Evolutionary conservation across 495 filamentous ascomycete genomes (phyloP).

Genomic region (Tuber indicum): DNA sequence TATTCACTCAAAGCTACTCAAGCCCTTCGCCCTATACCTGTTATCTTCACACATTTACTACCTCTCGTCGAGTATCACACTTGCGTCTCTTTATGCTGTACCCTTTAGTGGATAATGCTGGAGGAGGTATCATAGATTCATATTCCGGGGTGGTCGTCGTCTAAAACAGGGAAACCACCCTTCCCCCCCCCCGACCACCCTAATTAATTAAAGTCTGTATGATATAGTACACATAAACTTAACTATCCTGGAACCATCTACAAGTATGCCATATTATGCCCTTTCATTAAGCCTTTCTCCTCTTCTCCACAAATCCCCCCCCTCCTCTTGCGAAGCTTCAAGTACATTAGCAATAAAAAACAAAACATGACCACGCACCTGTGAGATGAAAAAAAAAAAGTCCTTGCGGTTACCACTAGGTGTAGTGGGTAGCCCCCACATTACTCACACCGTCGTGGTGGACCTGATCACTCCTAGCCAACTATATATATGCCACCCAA

Average conservation of each 20-base stretch:
- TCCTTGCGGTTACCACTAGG: not conserved
- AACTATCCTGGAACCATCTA: not conserved
- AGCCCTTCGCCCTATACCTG: not conserved
- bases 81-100: not conserved
- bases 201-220: not conserved
- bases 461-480: not conserved
- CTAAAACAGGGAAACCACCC: not conserved
- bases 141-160: slow-evolving; percentile 1
- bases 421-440: not conserved
- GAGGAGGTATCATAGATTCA: not conserved
- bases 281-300: not conserved
- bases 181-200: not conserved
- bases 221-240: not conserved
- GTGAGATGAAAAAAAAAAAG: not conserved
- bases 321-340: not conserved
- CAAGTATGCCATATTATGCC: not conserved
- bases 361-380: not conserved
- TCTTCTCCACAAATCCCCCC: not conserved
- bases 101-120: not conserved
- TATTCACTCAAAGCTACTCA: not conserved
- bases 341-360: not conserved
- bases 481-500: not conserved
- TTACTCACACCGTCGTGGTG: not conserved
- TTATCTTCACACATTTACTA: not conserved
- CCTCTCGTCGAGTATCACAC: not conserved